Base-by-base conservation (phyloP, 441 rosid species). In the Sinapis alba region DNA sequence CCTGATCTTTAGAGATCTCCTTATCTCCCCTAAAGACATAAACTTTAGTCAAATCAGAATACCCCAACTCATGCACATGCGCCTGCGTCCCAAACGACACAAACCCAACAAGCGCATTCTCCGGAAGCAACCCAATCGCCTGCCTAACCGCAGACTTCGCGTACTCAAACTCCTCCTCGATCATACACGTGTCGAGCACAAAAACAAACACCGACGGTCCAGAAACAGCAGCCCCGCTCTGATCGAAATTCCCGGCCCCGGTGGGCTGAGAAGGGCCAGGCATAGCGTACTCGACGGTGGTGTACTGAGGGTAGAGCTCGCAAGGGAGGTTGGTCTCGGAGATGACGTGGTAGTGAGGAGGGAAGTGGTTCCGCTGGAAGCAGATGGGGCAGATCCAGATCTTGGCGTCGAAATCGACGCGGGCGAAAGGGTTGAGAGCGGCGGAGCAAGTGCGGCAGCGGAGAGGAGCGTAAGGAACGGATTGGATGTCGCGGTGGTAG, bases 311-410 rank as follows among this genome's bases (percentile, higher is more conserved):
- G 78, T 93, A 96, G 54, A 96, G 93, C 84, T 96, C 99, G 19
- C 94, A 86, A 20, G 97, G 97, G 65, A 91, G 85, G 76, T 93
- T 93, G 16, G 94, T 89, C 69, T 91, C 98, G 38, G 99, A 96
- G 84, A 96, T 91, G 79, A 79, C 82, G 56, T 86, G 71, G 69
- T 96, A 96, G 64, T 93, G 95, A 3, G 94, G 89, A 18, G 99
- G 98, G 66, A 96, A 93, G 65, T 90, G 95, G 66, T 87, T 96
- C 26, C 98, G 89, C 79, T 91, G 97, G 82, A 67, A 96, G 56
- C 99, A 96, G 82, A 96, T 86, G 3, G 97, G 97, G 65, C 98
- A 96, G 88, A 90, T 96, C 98, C 99, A 96, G 89, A 93, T 88
- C 96, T 89, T 93, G 60, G 93, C 97, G 1, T 81, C 38, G 84